Base-by-base conservation (phyloP, 768 basidiomycete genomes). In the Sarcomyxa edulis region DNA sequence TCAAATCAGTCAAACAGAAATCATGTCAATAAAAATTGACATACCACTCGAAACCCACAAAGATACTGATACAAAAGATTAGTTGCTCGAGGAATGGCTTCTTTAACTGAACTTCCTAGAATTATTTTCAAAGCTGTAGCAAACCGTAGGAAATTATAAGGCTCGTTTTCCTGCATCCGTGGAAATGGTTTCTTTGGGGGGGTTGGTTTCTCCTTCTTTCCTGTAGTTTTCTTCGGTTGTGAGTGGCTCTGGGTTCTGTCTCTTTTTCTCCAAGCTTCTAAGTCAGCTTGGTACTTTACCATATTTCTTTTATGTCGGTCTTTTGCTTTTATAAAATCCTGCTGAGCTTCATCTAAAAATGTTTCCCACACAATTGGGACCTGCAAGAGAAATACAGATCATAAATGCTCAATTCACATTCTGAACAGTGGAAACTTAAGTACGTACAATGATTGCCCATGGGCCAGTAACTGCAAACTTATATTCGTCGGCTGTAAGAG, bases 401-500 rank as follows among this genome's bases (percentile, higher is more conserved):
- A 27, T 25, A 22, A 35, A 25, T 24, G 6, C 48, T n/a, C n/a
- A n/a, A n/a, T n/a, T n/a, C n/a, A n/a, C n/a, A n/a, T n/a, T n/a
- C n/a, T n/a, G n/a, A n/a, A n/a, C n/a, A n/a, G n/a, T n/a, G n/a
- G n/a, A n/a, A n/a, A n/a, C n/a, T n/a, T n/a, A n/a, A n/a, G n/a
- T n/a, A n/a, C 47, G 18, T 35, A 55, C 55, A 19, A 55, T 48
- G 18, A 57, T 48, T 11, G 52, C 41, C 52, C 44, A 48, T 12
- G 48, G 35, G 11, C 19, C 36, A 7, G 47, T 52, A 5, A 43
- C 39, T 7, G 52, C 42, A 37, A 55, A 46, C 38, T 55, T 56
- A 32, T 55, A 60, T 39, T 58, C 56, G 46, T 60, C 58, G 1
- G 55, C 56, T 10, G 46, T 50, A 2, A 59, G 37, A 12, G 45